Conservation (phyloP, 2,329 filamentous ascomycete species). For the Pestalotiopsis fici region DNA sequence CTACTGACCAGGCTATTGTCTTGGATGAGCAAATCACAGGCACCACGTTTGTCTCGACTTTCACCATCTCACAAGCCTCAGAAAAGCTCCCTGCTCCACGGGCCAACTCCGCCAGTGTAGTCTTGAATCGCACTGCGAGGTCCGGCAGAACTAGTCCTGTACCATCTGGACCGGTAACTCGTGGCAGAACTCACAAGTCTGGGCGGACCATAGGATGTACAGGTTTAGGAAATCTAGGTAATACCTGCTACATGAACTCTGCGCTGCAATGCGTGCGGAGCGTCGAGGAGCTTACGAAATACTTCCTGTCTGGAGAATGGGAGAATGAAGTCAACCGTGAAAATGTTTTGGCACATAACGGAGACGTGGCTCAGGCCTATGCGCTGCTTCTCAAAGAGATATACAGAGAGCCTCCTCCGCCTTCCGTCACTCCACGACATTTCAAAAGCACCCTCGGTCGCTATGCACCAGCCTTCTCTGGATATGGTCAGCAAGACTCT, state of each 20-base stretch:
- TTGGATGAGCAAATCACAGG: conserved; percentile 75
- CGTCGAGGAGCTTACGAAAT: conserved; percentile 89
- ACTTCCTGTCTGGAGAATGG: conserved; percentile 78
- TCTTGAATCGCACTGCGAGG: conserved; percentile 41
- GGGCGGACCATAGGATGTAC: conserved; percentile 75
- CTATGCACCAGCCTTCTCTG: conserved; percentile 83
- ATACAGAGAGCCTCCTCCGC: conserved; percentile 66
- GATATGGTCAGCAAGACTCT: conserved; percentile 95
- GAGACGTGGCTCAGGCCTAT: conserved; percentile 85
- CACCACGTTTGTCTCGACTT: conserved; percentile 58
- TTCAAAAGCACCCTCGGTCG: conserved; percentile 84
- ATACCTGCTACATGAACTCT: conserved; percentile 99
- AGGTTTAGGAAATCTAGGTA: conserved; percentile 87
- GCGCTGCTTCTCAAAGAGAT: conserved; percentile 75
- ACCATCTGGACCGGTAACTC: conserved; percentile 62
- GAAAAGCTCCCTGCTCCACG: conserved; percentile 37
- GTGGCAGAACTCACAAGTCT: conserved; percentile 70
- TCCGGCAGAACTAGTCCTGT: conserved; percentile 72
- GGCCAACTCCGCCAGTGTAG: conserved; percentile 32
- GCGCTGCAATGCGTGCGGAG: conserved; percentile 92
- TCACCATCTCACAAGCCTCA: conserved; percentile 28
- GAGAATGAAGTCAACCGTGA: conserved; percentile 79
- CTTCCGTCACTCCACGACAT: conserved; percentile 74
- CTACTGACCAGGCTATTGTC: conserved; percentile 75
- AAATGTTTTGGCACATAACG: conserved; percentile 85